phyloP scores from a whole-genome alignment of 208 protist genomes.

The Trypanosoma congolense region DNA sequence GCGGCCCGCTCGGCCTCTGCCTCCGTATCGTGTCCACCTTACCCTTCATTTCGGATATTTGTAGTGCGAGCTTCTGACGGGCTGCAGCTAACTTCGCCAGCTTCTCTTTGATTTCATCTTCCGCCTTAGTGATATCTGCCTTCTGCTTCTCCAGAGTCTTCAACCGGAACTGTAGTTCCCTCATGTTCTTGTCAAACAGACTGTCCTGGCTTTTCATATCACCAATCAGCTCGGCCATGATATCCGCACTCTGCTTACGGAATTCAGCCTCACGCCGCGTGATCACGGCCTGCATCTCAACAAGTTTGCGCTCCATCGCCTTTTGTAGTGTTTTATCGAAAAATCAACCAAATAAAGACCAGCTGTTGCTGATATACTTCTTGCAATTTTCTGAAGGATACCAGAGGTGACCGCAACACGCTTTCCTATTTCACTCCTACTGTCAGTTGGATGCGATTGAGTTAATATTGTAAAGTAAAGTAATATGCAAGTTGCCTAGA shows the following conservation, averaged over 20 bases:
- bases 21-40: neutral
- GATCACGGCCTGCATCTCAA: neutral
- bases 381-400: neutral
- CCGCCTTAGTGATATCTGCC: neutral
- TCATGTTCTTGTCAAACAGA: neutral
- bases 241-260: neutral
- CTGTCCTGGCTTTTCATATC: neutral
- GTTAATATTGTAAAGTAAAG: too few relatives aligned
- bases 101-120: neutral
- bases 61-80: neutral
- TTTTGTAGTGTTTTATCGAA: neutral
- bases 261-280: neutral
- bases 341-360: neutral
- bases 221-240: neutral
- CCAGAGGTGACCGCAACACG: too few relatives aligned
- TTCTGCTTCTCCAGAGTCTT: neutral
- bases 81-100: neutral
- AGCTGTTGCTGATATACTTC: neutral
- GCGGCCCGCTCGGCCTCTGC: neutral
- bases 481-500: neutral
- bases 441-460: too few relatives aligned
- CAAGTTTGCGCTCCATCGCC: neutral
- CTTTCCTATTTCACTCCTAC: too few relatives aligned
- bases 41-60: neutral
- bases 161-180: neutral